Conservation (phyloP, 108 stramenopile genomes). For the Discostella pseudostelligera region DNA sequence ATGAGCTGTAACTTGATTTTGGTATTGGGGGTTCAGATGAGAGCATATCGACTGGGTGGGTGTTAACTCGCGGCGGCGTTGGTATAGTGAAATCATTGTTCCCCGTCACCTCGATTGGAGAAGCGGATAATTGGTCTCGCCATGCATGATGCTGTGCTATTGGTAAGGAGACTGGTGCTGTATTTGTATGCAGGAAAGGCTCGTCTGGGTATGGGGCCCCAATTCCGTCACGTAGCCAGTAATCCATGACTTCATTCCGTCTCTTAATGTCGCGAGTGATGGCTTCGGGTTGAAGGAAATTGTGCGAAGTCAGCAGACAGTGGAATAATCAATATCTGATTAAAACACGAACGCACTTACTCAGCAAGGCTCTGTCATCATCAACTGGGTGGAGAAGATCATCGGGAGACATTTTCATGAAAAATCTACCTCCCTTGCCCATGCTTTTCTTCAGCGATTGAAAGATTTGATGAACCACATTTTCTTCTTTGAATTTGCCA, state of each 20-base stretch:
- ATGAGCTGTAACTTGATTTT: constrained; percentile 10
- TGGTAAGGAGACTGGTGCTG: not conserved
- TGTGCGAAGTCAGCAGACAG: not conserved
- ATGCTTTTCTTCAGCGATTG: constrained; percentile 18
- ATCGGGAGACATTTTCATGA: constrained; percentile 11
- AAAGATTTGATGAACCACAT: constrained; percentile 6
- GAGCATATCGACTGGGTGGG: not conserved
- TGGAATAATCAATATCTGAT: not conserved
- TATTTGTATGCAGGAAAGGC: too few relatives aligned
- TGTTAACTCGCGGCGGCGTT: not conserved
- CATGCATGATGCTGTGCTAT: constrained; percentile 6
- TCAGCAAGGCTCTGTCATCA: constrained; percentile 22
- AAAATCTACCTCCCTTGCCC: constrained; percentile 20
- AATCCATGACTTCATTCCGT: constrained; percentile 12
- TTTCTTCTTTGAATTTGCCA: constrained; percentile 12
- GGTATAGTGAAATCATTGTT: not conserved
- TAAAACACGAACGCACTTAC: not conserved
- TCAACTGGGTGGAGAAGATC: constrained; percentile 12
- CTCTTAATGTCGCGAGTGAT: constrained; percentile 20
- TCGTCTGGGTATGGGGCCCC: not conserved
- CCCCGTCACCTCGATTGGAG: not conserved
- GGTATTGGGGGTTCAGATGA: not conserved
- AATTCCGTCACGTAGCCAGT: constrained; percentile 10
- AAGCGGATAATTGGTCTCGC: not conserved
- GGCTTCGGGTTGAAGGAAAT: not conserved